These are phyloP conservation scores for Candida multigemmis DNA, from an alignment of 805 yeast species.

Conservation along the genomic window DNA sequence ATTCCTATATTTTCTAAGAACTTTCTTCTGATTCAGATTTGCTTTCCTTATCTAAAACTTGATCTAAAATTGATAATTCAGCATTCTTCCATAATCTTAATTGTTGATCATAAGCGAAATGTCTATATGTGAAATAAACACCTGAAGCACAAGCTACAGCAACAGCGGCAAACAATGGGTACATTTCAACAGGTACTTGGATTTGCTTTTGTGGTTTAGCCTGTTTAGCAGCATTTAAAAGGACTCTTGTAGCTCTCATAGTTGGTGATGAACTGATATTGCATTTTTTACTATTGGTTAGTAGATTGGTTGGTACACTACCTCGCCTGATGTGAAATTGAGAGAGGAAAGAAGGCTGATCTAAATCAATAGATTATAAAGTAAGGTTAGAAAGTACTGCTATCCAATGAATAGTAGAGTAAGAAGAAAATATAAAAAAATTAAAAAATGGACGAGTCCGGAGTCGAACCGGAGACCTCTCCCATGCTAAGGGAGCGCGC, in stretches of 20 bases:
- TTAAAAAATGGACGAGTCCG: slow-evolving; percentile 17
- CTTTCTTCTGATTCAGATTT: too few relatives aligned
- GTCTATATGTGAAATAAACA: slow-evolving; percentile 37
- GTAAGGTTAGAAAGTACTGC: too few relatives aligned
- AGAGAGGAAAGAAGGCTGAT: background rate
- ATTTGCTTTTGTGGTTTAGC: slow-evolving; percentile 8
- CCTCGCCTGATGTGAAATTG: background rate
- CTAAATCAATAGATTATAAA: too few relatives aligned
- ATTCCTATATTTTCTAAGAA: too few relatives aligned
- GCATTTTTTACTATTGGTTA: background rate
- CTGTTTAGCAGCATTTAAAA: slow-evolving; percentile 32
- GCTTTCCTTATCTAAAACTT: slow-evolving; percentile 29
- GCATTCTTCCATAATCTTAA: slow-evolving; percentile 40
- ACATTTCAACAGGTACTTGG: slow-evolving; percentile 33
- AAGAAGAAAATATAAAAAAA: too few relatives aligned
- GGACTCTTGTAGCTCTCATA: slow-evolving; percentile 32
- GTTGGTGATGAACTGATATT: slow-evolving; percentile 2
- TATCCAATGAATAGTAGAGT: too few relatives aligned
- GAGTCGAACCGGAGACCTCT: slow-evolving; percentile 20
- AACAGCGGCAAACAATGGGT: slow-evolving; percentile 37
- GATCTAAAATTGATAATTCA: slow-evolving; percentile 32
- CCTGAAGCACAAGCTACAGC: slow-evolving; percentile 32
- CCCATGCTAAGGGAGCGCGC: slow-evolving; percentile 33
- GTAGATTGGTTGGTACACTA: background rate
- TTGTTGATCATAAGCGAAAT: slow-evolving; percentile 34